Percentiles rank a stretch among this genome's conserved stretches.
These are phyloP conservation scores for Leishmania martiniquensis DNA, from an alignment of 208 protist genomes.

Conservation along the genomic window DNA sequence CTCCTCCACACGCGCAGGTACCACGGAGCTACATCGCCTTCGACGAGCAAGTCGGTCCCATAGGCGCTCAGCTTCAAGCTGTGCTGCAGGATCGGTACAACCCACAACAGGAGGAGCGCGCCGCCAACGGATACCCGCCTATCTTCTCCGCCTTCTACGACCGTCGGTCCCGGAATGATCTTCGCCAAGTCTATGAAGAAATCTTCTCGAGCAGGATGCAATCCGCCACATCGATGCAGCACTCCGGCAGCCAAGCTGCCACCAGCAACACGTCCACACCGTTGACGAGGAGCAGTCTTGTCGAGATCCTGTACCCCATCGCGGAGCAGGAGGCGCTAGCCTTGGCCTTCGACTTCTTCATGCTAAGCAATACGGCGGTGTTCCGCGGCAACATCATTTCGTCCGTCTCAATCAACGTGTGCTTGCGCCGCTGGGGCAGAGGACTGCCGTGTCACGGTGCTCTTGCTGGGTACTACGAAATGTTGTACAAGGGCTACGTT, in stretches of 20 bases:
- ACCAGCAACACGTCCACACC: no score
- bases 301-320: conserved; percentile 17
- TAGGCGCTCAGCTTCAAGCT: conserved; percentile 11
- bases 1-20: background rate
- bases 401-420: conserved; percentile 20
- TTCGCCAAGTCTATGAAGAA: background rate
- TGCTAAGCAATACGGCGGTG: conserved; percentile 27
- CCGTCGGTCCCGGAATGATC: background rate
- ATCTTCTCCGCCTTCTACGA: conserved; percentile 24
- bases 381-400: conserved; percentile 25
- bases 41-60: conserved; percentile 16
- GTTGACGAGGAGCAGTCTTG: background rate
- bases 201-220: background rate
- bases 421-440: conserved; percentile 24
- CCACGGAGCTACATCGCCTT: conserved; percentile 9
- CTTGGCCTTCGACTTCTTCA: conserved; percentile 28
- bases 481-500: conserved; percentile 22
- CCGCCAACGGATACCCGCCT: background rate
- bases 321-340: conserved; percentile 24
- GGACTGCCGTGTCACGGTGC: conserved; percentile 24
- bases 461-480: conserved; percentile 21
- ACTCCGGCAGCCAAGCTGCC: background rate
- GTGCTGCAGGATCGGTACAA: conserved; percentile 11
- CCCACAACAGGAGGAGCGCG: background rate
- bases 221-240: background rate